Evolutionary conservation across 306 rosid species (phyloP), one percentile per base, ranked within the genome.

Genomic region (Hylodesmum podocarpum): DNA sequence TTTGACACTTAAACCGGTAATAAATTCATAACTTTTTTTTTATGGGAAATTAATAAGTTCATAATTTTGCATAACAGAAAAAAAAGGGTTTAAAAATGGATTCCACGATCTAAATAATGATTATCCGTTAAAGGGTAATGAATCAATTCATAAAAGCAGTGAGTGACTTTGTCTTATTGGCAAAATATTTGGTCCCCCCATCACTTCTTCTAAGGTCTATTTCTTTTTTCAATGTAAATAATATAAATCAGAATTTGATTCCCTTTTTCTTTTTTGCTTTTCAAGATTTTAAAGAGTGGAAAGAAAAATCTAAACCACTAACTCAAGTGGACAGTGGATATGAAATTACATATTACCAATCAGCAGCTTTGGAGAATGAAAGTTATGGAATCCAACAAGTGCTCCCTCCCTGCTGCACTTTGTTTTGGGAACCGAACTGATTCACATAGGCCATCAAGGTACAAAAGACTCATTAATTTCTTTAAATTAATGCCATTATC

Each of bases 391-490:
- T 84, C 80, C 72, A 43, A 81, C 51, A 80, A 80, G 74, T 72
- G 70, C 81, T 57, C 36, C 61, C 81, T 57, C 36, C 61, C 72
- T 75, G 73, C 76, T 72, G 76, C 85, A 76, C 78, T 79, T 68
- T 73, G 64, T 78, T 80, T 77, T 78, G 46, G 76, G 81, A 82
- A 87, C 82, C 76, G 89, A 88, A 88, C 88, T 66, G 74, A 88
- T 88, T 90, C 93, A 85, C 81, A 37, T 46, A 33, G 28, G 46
- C 29, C 36, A 71, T 78, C 57, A 70, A 12, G 70, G 19, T 71
- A 58, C 76, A 84, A 49, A 70, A 37, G 12, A 55, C 14, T 28
- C 1, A 59, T 83, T 78, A 66, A 53, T 4, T 36, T n/a, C n/a
- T n/a, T 63, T 82, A 53, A 57, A 63, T 34, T 61, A 25, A 70